Percentiles rank a stretch among this genome's conserved stretches.
phyloP scores from a whole-genome alignment of 2,329 filamentous ascomycete species.

The Remersonia thermophila region DNA sequence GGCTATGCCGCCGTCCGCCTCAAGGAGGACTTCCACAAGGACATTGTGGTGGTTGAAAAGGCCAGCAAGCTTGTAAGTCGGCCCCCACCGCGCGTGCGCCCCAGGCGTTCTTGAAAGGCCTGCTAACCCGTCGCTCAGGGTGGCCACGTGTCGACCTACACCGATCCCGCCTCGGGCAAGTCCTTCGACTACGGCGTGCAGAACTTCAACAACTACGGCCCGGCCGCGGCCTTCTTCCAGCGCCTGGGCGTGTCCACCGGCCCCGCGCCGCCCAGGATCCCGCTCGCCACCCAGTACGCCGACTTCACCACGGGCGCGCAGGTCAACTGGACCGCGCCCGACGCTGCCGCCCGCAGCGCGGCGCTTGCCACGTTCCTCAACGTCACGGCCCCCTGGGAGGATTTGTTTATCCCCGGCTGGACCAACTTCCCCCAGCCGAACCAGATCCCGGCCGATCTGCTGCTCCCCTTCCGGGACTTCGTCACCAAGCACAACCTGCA shows the following conservation, averaged over 20 bases:
- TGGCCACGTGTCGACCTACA: constrained; percentile 14
- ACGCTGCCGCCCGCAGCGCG: not conserved
- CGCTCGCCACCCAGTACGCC: constrained; percentile 6
- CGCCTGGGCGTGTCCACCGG: constrained; percentile 12
- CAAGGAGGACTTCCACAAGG: constrained; percentile 9
- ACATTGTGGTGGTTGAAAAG: constrained; percentile 14
- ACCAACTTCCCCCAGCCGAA: constrained; percentile 19
- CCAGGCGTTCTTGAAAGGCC: not conserved
- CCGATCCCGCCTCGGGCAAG: constrained; percentile 8
- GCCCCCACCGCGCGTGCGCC: too few species aligned
- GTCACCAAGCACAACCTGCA: constrained; percentile 14
- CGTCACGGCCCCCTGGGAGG: constrained; percentile 10
- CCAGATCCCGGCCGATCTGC: constrained; percentile 15
- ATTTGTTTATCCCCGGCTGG: constrained; percentile 13
- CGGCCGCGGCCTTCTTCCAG: constrained; percentile 12
- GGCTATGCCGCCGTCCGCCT: constrained; percentile 13
- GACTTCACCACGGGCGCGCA: constrained; percentile 13
- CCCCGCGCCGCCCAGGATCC: constrained; percentile 1
- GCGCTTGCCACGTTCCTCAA: constrained; percentile 11
- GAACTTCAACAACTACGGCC: constrained; percentile 12
- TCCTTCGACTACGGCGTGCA: constrained; percentile 14
- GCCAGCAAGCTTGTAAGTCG: constrained; percentile 9
- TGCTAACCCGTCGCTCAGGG: constrained; percentile 10
- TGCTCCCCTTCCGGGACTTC: constrained; percentile 15
- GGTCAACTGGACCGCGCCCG: constrained; percentile 8